A percentile compares a stretch with the other conserved stretches of the same genome.
Conservation (phyloP, 768 basidiomycete species). For the Boletus eberwhitei region DNA sequence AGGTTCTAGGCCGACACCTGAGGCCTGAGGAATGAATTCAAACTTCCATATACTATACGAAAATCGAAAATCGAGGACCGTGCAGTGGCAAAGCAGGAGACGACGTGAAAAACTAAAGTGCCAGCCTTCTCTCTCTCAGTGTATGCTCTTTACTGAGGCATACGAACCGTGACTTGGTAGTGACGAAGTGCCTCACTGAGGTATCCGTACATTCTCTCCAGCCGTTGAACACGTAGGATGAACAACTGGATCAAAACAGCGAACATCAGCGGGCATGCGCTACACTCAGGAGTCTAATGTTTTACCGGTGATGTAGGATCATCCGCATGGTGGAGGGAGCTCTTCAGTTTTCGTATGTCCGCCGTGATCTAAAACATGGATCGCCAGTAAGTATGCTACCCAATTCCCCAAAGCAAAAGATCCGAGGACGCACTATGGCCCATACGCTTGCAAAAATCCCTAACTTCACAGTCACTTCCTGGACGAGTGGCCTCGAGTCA, state of each 20-base stretch:
- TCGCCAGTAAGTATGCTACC: not conserved
- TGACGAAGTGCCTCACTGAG: slow-evolving; percentile 21
- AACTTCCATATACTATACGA: not conserved
- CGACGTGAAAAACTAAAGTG: not conserved
- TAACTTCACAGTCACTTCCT: slow-evolving; percentile 17
- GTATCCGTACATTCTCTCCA: slow-evolving; percentile 19
- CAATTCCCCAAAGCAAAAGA: no score
- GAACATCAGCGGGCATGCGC: not conserved
- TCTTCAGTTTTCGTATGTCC: slow-evolving; percentile 12
- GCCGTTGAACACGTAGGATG: slow-evolving; percentile 7
- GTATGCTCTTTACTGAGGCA: not conserved
- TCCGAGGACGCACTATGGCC: slow-evolving; percentile 14
- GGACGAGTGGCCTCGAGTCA: slow-evolving; percentile 13
- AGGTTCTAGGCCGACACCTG: not conserved
- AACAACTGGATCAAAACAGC: slow-evolving; percentile 8
- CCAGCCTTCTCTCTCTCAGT: not conserved
- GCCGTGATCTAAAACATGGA: slow-evolving; percentile 14
- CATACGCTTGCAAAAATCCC: slow-evolving; percentile 20
- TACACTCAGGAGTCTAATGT: not conserved
- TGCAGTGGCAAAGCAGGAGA: not conserved
- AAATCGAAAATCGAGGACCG: not conserved
- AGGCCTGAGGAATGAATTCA: not conserved
- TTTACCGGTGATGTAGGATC: slow-evolving; percentile 15
- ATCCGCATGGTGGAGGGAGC: slow-evolving; percentile 5
- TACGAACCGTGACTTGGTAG: slow-evolving; percentile 19